A percentile compares a stretch with the other conserved stretches of the same genome.
phyloP scores from a whole-genome alignment of 192 early-diverging fungal species.

The Thamnidium elegans region DNA sequence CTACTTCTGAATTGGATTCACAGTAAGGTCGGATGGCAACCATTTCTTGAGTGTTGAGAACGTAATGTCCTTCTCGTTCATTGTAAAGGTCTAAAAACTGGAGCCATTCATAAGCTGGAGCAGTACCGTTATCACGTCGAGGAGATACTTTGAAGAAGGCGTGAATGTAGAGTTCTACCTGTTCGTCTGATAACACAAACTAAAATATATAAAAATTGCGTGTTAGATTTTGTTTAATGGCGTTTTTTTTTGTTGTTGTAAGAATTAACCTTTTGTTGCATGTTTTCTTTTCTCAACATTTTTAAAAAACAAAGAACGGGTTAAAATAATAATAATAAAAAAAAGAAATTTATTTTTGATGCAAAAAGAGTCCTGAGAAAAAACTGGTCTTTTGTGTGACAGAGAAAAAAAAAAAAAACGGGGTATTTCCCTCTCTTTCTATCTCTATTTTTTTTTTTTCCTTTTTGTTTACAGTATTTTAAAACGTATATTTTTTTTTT shows the following conservation, averaged over 20 bases:
- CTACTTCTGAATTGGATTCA: slow-evolving; percentile 30
- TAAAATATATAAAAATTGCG: no score
- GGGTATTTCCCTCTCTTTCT: not conserved
- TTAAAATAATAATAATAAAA: no score
- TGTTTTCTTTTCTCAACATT: no score
- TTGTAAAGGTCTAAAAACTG: slow-evolving; percentile 27
- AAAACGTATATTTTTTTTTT: not conserved
- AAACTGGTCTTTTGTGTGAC: no score
- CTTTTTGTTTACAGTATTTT: not conserved
- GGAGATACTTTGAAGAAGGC: not conserved
- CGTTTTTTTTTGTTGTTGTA: no score
- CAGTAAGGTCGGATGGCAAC: slow-evolving; percentile 25
- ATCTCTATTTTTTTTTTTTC: not conserved
- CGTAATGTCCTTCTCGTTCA: not conserved
- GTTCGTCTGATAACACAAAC: no score
- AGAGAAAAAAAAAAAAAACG: no score
- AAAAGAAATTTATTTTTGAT: no score
- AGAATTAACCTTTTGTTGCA: no score
- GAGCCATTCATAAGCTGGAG: slow-evolving; percentile 1
- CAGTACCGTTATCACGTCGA: not conserved
- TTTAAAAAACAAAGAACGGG: no score
- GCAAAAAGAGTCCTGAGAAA: no score
- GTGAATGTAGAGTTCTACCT: not conserved
- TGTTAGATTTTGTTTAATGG: no score
- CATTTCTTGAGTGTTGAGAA: slow-evolving; percentile 30